Evolutionary conservation across 176 grass and related monocot genomes (phyloP), one percentile per base, ranked within the genome.

Genomic region (Musa beccarii): DNA sequence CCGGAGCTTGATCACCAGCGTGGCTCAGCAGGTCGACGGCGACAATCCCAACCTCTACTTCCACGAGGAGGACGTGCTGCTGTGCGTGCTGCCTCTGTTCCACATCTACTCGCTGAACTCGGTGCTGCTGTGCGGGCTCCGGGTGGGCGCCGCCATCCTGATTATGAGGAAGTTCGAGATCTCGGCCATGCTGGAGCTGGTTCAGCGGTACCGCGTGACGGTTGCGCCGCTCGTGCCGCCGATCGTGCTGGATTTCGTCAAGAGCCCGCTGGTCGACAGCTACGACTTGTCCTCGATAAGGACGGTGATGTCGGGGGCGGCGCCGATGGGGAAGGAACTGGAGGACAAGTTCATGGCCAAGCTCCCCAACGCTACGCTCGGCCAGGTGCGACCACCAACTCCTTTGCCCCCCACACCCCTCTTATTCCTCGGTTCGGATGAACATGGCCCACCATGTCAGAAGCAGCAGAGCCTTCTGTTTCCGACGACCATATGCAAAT

Each of bases 321-420:
- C 93, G 0, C 93, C 93, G 21, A 96, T 96, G 93, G 93, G 89
- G 0, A 96, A 86, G 80, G 93, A 96, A 49, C 68, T 92, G 51
- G 89, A 96, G 87, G 93, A 96, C 78, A 76, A 87, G 0, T 96
- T 96, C 93, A 88, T 86, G 84, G 87, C 87, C 59, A 96, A 96
- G 81, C 84, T 96, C 56, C 93, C 93, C 43, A 92, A 96, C 70
- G 93, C 93, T 59, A 81, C 84, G 62, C 81, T 96, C 21, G 89
- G 93, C 0, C 93, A 96, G 93, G 93, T 96, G 2, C 70, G 52
- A 0, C 1, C 2, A 68, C 11, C 5, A 43, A 68, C 24, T 68
- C 2, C 11, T 1, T 6, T 16, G 11, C 1, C 26, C 28, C 28
- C 28, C 28, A 22, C 26, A 1, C 2, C 34, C 4, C 34, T 43